Conservation (phyloP, 2,329 filamentous ascomycete genomes). For the Coniosporium tulheliwenetii region DNA sequence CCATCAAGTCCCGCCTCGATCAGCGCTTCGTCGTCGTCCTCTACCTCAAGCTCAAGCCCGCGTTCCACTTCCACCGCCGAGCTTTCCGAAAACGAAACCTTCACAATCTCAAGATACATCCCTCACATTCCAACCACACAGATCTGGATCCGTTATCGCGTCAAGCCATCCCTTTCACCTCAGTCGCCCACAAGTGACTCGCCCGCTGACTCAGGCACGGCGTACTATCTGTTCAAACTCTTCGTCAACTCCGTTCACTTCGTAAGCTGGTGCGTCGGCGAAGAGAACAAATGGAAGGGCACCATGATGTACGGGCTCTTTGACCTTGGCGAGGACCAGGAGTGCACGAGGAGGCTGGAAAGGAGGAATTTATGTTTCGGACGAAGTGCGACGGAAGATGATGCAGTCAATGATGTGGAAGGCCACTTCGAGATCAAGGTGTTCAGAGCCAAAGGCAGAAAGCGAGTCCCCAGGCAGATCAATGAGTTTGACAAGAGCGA, state of each 20-base stretch:
- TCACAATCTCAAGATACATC: conserved; percentile 9
- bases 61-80: conserved; percentile 14
- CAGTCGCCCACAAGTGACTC: no score
- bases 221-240: conserved; percentile 31
- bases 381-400: conserved; percentile 2
- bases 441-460: conserved; percentile 23
- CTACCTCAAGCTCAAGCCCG: conserved; percentile 5
- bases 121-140: conserved; percentile 18
- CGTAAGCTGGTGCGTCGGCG: conserved; percentile 28
- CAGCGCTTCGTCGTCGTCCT: conserved; percentile 5
- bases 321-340: conserved; percentile 14
- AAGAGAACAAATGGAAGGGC: conserved; percentile 24
- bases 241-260: conserved; percentile 22
- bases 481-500: conserved; percentile 8
- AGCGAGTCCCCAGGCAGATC: conserved; percentile 17
- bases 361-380: conserved; percentile 25
- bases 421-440: conserved; percentile 25
- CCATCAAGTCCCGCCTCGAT: conserved; percentile 2
- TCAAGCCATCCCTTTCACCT: not conserved
- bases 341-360: conserved; percentile 18
- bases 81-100: conserved; percentile 5
- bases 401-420: conserved; percentile 5
- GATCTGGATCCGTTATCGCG: conserved; percentile 25
- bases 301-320: conserved; percentile 29
- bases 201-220: not conserved